Conservation (phyloP, 1,139 yeast genomes). For the Blastobotrys malaysiensis region DNA sequence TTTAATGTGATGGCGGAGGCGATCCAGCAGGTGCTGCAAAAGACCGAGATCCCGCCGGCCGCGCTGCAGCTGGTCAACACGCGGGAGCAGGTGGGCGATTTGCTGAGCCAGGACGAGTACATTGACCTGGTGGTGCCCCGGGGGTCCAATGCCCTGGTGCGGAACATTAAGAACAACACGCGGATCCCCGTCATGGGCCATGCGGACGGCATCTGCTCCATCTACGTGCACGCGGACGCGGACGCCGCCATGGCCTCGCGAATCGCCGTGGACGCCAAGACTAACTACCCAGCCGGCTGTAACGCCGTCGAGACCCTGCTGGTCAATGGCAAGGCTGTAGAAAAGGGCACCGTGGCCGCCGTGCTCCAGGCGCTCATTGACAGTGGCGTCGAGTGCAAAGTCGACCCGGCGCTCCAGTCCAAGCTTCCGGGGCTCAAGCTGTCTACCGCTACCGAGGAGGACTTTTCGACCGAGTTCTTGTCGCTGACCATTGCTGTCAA, state of each 20-base stretch:
- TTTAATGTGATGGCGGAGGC: conserved; percentile 76
- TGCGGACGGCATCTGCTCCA: conserved; percentile 95
- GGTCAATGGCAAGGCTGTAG: conserved; percentile 46
- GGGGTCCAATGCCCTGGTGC: conserved; percentile 88
- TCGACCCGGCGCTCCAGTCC: conserved; percentile 40
- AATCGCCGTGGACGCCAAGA: conserved; percentile 78
- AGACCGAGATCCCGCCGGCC: conserved; percentile 60
- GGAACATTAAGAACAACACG: conserved; percentile 76
- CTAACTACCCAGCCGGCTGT: conserved; percentile 98
- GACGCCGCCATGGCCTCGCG: conserved; percentile 70
- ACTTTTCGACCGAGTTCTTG: conserved; percentile 78
- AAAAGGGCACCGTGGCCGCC: conserved; percentile 29
- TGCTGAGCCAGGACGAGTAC: conserved; percentile 77
- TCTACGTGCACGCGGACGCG: conserved; percentile 72
- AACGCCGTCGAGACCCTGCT: conserved; percentile 90
- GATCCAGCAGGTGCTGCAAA: conserved; percentile 53
- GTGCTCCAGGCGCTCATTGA: conserved; percentile 47
- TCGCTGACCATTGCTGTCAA: conserved; percentile 77
- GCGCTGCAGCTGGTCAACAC: conserved; percentile 85
- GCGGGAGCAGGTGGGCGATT: conserved; percentile 81
- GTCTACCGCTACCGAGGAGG: conserved; percentile 36
- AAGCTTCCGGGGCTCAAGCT: conserved; percentile 27
- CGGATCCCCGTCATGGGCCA: conserved; percentile 97
- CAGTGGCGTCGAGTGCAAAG: conserved; percentile 71
- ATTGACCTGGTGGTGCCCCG: conserved; percentile 96